Base-by-base conservation (phyloP, 257 asterid species). In the Solanum piurae region DNA sequence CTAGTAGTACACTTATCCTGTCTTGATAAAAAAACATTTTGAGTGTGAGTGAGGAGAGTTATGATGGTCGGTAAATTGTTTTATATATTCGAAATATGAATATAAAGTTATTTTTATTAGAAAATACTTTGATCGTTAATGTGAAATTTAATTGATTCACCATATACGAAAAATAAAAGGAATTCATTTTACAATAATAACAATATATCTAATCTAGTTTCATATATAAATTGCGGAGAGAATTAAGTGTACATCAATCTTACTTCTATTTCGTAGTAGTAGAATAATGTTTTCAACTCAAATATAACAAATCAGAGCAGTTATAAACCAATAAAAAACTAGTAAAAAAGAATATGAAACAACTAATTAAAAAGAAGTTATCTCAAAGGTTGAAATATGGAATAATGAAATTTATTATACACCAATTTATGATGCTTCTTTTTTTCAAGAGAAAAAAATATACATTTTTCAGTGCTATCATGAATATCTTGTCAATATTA, bases 21-120 rank as follows among this genome's bases (percentile, higher is more conserved):
- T 79, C 46, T 36, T 20, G 18, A 36, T 74, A 3, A 21, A 74
- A 52, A 20, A 36, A 34, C 31, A 74, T 36, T 10, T 33, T 18
- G 11, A 8, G 18, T 68, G 9, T 13, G 18, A 29, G 5, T 36
- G 2, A 16, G 13, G 0, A 20, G 12, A 4, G 4, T 36, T 20
- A 36, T 3, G 9, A 20, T 20, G 5, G 31, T 36, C 23, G 2
- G 0, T 74, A 9, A 74, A 1, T 1, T 2, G 0, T 2, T 9
- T 29, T 1, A 0, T 12, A 2, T 69, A 6, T 69, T 29, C 1
- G 0, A 25, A 66, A 3, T 7, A 11, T 12, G 37, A n/a, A 1
- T 13, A 27, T 6, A 16, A 12, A 68, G 0, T 34, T 0, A 13
- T 10, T 36, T 73, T 73, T 36, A 1, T 36, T 34, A 34, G 25